Conservation (phyloP, 495 filamentous ascomycete species). For the Tuber microsphaerosporum region DNA sequence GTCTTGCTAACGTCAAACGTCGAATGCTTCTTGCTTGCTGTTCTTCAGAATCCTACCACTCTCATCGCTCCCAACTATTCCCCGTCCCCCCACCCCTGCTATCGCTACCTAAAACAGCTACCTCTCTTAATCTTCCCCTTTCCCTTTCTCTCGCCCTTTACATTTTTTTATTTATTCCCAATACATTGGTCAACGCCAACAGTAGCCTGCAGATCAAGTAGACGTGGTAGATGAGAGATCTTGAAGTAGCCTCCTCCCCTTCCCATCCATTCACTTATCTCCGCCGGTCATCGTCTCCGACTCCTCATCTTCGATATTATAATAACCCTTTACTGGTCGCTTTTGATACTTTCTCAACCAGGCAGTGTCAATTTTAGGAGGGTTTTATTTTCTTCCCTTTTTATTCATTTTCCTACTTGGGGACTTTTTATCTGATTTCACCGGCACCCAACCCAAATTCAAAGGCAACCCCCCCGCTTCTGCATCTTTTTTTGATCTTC, state of each 20-base stretch:
- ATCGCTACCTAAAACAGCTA: not conserved
- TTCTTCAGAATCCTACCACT: not conserved
- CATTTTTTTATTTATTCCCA: not conserved
- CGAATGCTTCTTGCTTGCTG: conserved; percentile 14
- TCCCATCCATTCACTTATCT: not conserved
- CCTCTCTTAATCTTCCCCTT: conserved; percentile 16
- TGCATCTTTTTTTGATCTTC: not conserved
- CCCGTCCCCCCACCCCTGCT: conserved; percentile 11
- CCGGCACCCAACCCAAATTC: not conserved
- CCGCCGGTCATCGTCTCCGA: not conserved
- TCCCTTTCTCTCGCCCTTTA: not conserved
- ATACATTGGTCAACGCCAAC: conserved; percentile 21
- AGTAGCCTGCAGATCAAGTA: conserved; percentile 30
- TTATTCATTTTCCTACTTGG: not conserved
- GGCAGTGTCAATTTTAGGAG: not conserved
- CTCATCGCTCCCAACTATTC: not conserved
- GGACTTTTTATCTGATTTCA: not conserved
- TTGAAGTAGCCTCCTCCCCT: conserved; percentile 12
- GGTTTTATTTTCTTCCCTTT: not conserved
- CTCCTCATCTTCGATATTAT: not conserved
- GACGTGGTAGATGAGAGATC: conserved; percentile 23
- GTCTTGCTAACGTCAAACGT: conserved; percentile 28
- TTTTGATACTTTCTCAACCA: not conserved
- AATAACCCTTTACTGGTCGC: not conserved
- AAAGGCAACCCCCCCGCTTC: not conserved